A percentile compares a stretch with the other conserved stretches of the same genome.
Evolutionary conservation across 805 yeast genomes (phyloP).

Genomic region (Candida pseudoglaebosa): DNA sequence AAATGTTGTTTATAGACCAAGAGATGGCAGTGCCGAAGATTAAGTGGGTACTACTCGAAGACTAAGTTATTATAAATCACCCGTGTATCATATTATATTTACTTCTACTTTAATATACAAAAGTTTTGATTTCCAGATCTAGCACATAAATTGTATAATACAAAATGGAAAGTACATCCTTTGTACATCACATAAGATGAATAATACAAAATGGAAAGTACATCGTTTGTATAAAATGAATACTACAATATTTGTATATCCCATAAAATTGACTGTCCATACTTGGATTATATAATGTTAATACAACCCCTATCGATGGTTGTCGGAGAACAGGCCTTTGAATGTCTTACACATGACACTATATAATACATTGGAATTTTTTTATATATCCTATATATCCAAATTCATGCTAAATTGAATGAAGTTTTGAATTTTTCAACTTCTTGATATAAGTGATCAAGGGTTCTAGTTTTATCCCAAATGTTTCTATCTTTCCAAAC

Average conservation of each 20-base stretch:
- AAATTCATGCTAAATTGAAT: slow-evolving; percentile 3
- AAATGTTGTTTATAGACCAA: slow-evolving; percentile 83
- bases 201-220: too few relatives aligned
- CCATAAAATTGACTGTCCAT: too few relatives aligned
- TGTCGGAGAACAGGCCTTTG: too few relatives aligned
- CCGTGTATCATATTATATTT: not conserved
- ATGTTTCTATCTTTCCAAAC: slow-evolving; percentile 63
- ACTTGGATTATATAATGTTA: too few relatives aligned
- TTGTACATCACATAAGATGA: too few relatives aligned
- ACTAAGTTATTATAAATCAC: too few relatives aligned
- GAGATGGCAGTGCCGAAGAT: slow-evolving; percentile 86
- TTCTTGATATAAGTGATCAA: slow-evolving; percentile 25
- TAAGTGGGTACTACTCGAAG: slow-evolving; percentile 17
- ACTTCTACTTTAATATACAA: not conserved
- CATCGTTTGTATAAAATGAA: too few relatives aligned
- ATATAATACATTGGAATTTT: too few relatives aligned
- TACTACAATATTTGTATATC: too few relatives aligned
- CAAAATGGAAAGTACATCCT: too few relatives aligned
- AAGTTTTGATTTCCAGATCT: not conserved
- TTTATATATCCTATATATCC: not conserved
- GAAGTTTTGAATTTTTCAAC: slow-evolving; percentile 2
- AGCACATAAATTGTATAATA: not conserved
- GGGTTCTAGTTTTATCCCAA: slow-evolving; percentile 41
- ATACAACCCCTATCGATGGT: too few relatives aligned
- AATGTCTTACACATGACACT: too few relatives aligned